Conservation (phyloP, 208 protist species). For the Leptomonas seymouri region DNA sequence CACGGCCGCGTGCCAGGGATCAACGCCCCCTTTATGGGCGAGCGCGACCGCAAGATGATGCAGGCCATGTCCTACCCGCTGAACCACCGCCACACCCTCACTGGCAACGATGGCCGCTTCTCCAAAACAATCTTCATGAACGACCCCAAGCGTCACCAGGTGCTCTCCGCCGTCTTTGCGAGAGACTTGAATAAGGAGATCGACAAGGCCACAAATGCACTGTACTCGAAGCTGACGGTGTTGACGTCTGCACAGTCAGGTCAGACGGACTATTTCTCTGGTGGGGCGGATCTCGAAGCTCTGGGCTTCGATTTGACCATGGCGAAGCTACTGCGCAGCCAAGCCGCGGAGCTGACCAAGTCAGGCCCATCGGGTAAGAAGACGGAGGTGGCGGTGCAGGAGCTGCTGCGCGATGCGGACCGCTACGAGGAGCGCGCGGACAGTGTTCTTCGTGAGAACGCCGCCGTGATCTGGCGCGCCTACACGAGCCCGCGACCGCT, state of each 20-base stretch:
- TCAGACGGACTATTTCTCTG: conserved; percentile 85
- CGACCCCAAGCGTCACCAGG: conserved; percentile 76
- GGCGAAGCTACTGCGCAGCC: conserved; percentile 46
- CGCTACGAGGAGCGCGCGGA: conserved; percentile 83
- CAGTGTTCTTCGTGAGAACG: conserved; percentile 73
- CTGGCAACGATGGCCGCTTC: conserved; percentile 85
- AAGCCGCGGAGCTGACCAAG: conserved; percentile 26
- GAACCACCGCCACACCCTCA: conserved; percentile 77
- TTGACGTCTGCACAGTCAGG: conserved; percentile 90
- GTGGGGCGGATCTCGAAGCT: conserved; percentile 69
- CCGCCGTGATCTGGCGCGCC: conserved; percentile 78
- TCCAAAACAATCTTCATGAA: conserved; percentile 91
- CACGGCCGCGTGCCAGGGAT: conserved; percentile 81
- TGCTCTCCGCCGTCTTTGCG: conserved; percentile 66
- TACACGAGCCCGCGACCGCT: conserved; percentile 81
- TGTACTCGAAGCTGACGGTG: conserved; percentile 88
- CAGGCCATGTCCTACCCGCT: conserved; percentile 87
- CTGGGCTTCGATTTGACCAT: conserved; percentile 76
- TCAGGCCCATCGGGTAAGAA: conserved; percentile 2
- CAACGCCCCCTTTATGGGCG: conserved; percentile 84
- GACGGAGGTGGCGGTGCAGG: conserved; percentile 40
- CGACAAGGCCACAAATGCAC: conserved; percentile 83
- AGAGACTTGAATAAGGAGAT: conserved; percentile 68
- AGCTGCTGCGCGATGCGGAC: conserved; percentile 65
- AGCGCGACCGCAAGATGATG: conserved; percentile 91